These are phyloP conservation scores for Pichia exigua DNA, from an alignment of 805 yeast genomes.

Conservation along the genomic window DNA sequence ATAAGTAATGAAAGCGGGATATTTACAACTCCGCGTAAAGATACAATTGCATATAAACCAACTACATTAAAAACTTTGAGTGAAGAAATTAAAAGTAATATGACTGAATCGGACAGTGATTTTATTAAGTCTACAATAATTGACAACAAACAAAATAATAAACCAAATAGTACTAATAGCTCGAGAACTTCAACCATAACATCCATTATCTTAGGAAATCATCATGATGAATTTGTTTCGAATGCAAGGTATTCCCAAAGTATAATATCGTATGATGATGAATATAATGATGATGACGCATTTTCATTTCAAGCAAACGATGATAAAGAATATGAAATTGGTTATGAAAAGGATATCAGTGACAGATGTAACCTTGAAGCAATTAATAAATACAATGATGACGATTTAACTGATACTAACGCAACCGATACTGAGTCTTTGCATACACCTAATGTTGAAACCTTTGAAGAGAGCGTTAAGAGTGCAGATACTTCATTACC, in stretches of 20 bases:
- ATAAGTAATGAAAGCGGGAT: slow-evolving; percentile 11
- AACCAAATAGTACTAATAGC: neutral
- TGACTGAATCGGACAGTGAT: neutral
- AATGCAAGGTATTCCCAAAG: slow-evolving; percentile 10
- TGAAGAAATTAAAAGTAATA: slow-evolving; percentile 1
- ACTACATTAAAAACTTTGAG: slow-evolving; percentile 4
- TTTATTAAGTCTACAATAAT: neutral
- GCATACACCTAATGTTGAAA: neutral
- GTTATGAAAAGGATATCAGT: slow-evolving; percentile 1
- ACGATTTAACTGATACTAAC: slow-evolving; percentile 4
- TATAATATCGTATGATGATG: slow-evolving; percentile 10
- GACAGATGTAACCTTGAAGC: neutral
- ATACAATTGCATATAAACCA: neutral
- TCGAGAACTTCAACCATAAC: slow-evolving; percentile 6
- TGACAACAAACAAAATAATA: neutral
- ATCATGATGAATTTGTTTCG: slow-evolving; percentile 3
- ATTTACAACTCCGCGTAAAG: slow-evolving; percentile 4
- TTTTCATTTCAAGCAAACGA: slow-evolving; percentile 20
- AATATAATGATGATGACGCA: slow-evolving; percentile 9
- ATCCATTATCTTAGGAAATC: slow-evolving; percentile 3
- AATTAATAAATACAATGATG: neutral
- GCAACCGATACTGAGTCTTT: neutral
- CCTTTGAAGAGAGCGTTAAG: neutral
- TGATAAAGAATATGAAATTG: slow-evolving; percentile 14
- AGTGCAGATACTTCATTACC: neutral